Evolutionary conservation across 257 asterid genomes (phyloP).

Genomic region (Nicotiana benthamiana): DNA sequence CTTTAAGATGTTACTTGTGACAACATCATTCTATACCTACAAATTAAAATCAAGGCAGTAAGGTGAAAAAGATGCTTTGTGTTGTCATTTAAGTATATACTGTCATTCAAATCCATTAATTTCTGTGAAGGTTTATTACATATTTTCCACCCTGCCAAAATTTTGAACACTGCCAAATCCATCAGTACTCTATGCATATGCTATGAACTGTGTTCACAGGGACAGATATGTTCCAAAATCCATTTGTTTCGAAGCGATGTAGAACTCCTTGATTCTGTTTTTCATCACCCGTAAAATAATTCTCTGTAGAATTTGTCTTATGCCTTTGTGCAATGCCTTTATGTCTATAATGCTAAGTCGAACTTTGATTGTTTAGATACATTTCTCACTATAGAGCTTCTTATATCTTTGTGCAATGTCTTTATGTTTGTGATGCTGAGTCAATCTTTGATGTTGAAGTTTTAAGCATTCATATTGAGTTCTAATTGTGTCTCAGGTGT

Average conservation of each 20-base stretch:
- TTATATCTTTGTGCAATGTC: background rate
- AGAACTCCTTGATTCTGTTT: background rate
- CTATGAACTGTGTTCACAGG: background rate
- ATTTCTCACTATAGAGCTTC: background rate
- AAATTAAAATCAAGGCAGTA: background rate
- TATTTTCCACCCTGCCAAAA: background rate
- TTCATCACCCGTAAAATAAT: background rate
- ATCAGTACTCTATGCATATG: too few relatives aligned
- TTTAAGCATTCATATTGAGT: background rate
- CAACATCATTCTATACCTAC: background rate
- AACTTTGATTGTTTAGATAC: background rate
- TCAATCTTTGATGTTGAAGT: background rate
- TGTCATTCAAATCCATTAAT: background rate
- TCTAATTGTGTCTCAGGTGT: conserved; percentile 41
- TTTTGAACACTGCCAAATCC: background rate
- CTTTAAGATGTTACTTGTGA: background rate
- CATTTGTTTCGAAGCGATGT: background rate
- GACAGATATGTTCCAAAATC: background rate
- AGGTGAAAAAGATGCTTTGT: background rate
- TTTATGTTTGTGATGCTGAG: background rate
- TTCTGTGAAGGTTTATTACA: background rate
- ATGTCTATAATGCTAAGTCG: too few relatives aligned
- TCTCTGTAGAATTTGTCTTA: too few relatives aligned
- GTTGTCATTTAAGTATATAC: background rate
- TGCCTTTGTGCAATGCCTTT: too few relatives aligned